Evolutionary conservation across 2,329 filamentous ascomycete species (phyloP), one percentile per base, ranked within the genome.

Genomic region (Pseudogymnoascus sp.): DNA sequence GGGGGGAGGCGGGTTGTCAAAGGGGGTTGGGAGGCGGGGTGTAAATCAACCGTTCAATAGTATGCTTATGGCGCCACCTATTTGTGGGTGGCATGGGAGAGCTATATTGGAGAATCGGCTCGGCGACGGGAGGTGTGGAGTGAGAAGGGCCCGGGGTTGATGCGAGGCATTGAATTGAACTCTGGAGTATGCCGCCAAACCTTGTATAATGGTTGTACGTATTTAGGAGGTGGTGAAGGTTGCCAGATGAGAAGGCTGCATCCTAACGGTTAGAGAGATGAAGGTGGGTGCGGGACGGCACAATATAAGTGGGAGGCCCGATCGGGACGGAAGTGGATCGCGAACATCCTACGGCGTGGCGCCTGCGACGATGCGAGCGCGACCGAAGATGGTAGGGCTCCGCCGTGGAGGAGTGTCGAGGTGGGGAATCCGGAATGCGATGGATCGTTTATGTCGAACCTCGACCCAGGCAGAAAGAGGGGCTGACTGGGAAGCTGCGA

Each of bases 261-360:
- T 56, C 50, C 50, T 34, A 56, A 56, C 50, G 50, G 50, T 10
- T 56, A 34, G 25, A 14, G 50, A 31, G 44, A 53, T 56, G 50
- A 18, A 25, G 44, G 50, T 16, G 42, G 21, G 21, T 56, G 50
- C 50, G n/a, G 50, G 50, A 56, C 50, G 50, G 50, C 4, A 56
- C 50, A 56, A 34, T 34, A 34, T 56, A 56, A 56, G 50, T 56
- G 50, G 50, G 50, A 56, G 50, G 50, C 25, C 50, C 50, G 50
- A 56, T 56, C 50, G n/a, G 50, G 50, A 34, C n/a, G 50, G 50
- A 56, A 56, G 50, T 56, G 50, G 50, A 56, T 56, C 50, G 28
- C 14, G 16, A 5, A 18, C 23, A 18, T 28, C 34, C 25, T 21
- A 12, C 50, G 10, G n/a, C 28, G 25, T 56, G 50, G 50, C 50